Percentiles rank a stretch among this genome's conserved stretches.
phyloP scores from a whole-genome alignment of 2,329 filamentous ascomycete species.

The Helicocarpus griseus region DNA sequence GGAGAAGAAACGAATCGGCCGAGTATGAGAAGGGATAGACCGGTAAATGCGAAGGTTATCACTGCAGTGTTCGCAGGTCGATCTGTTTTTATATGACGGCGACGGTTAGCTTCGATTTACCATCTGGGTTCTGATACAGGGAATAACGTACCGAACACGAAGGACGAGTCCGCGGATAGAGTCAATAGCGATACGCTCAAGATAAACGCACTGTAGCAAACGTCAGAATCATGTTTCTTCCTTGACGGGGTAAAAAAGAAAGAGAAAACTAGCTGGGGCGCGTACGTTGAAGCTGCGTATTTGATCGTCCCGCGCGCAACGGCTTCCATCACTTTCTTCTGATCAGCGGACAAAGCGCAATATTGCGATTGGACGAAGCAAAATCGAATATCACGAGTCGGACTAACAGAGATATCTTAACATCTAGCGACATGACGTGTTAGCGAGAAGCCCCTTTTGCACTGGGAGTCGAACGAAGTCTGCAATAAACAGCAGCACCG shows the following conservation, averaged over 20 bases:
- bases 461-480: no score
- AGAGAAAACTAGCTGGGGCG: neutral
- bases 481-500: no score
- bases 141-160: neutral
- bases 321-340: neutral
- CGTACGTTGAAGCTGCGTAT: neutral
- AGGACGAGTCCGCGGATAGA: slow-evolving; percentile 20
- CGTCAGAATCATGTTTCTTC: neutral
- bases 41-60: slow-evolving; percentile 32
- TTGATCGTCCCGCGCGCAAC: neutral
- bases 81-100: slow-evolving; percentile 22
- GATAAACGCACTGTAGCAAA: slow-evolving; percentile 21
- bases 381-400: neutral
- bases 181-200: slow-evolving; percentile 26
- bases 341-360: neutral
- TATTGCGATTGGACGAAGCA: neutral
- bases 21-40: slow-evolving; percentile 27
- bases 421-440: no score
- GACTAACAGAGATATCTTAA: neutral
- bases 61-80: slow-evolving; percentile 37
- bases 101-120: slow-evolving; percentile 11
- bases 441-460: no score
- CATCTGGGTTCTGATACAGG: neutral
- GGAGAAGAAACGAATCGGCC: slow-evolving; percentile 23
- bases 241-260: neutral